Conservation (phyloP, 306 rosid genomes). For the Lablab purpureus region DNA sequence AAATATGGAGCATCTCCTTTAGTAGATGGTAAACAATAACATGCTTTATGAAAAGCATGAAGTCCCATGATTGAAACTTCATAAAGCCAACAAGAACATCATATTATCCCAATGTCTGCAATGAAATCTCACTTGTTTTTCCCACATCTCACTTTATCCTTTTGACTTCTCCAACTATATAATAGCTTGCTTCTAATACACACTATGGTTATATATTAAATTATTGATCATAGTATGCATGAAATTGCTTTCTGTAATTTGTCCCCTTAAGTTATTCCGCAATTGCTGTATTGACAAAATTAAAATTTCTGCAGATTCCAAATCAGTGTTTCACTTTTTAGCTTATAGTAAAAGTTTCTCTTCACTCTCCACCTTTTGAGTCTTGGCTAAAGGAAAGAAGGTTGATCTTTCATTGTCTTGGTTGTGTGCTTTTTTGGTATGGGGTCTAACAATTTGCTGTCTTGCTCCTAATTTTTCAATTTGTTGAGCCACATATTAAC, state of each 20-base stretch:
- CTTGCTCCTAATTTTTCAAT: slow-evolving; percentile 24
- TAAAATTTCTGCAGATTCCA: slow-evolving; percentile 2
- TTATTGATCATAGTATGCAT: slow-evolving; percentile 41
- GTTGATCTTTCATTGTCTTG: slow-evolving; percentile 44
- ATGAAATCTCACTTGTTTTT: slow-evolving; percentile 48
- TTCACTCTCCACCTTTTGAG: slow-evolving; percentile 47
- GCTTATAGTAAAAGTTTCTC: background rate
- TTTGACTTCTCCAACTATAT: slow-evolving; percentile 41
- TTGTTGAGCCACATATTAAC: background rate
- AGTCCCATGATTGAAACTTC: slow-evolving; percentile 59
- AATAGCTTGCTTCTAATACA: slow-evolving; percentile 38
- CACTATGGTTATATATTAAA: background rate
- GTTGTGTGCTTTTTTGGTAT: slow-evolving; percentile 51
- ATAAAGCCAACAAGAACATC: slow-evolving; percentile 47
- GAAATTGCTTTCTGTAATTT: background rate
- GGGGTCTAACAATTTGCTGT: slow-evolving; percentile 39
- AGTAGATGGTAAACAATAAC: slow-evolving; percentile 34
- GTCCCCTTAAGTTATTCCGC: background rate
- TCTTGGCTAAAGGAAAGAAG: slow-evolving; percentile 45
- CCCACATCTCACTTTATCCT: slow-evolving; percentile 48
- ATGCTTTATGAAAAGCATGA: slow-evolving; percentile 60
- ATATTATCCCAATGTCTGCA: slow-evolving; percentile 43
- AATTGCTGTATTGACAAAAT: slow-evolving; percentile 4
- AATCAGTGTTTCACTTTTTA: slow-evolving; percentile 16
- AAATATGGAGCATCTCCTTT: slow-evolving; percentile 52